Evolutionary conservation across 2,329 filamentous ascomycete genomes (phyloP), one percentile per base, ranked within the genome.

Genomic region (Verticillium klebahnii): DNA sequence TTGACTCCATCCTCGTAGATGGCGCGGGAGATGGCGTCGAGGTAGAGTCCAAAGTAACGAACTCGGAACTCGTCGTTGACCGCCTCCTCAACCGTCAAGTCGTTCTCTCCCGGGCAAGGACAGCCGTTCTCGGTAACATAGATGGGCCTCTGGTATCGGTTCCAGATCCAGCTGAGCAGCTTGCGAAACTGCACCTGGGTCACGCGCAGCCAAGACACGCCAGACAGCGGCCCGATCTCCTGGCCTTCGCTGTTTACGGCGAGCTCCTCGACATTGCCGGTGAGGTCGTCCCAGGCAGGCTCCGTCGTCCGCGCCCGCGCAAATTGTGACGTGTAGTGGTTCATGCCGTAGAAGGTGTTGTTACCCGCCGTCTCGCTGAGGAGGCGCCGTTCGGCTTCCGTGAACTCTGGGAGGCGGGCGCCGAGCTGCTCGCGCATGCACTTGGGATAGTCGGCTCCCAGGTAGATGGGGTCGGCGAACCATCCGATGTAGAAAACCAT

Each of bases 321-420:
- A 78, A 91, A 96, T 81, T 95, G 91, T 71, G 91, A 89, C 58
- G 91, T 93, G 81, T 96, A 96, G 81, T 93, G 90, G 81, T 96
- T 96, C 91, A 94, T 94, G 74, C 91, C 92, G 75, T 96, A 96
- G 77, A 96, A 96, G 80, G 96, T 92, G 74, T 94, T 95, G 72
- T 88, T 92, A n/a, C 90, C 40, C n/a, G 40, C 19, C 3, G n/a
- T 11, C 40, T 23, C 91, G 70, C 89, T 82, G 55, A 96, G 86
- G 17, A 95, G 80, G 2, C 84, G 85, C 25, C 80, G 75, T 72
- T 96, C 91, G 67, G 91, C 89, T 0, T 82, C 75, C 0, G 89
- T 92, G 74, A 91, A 95, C 54, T 81, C 79, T 5, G 92, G 92
- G 56, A 96, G 82, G 15, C 91, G 86, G 71, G 88, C 82, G 61